Conservation (phyloP, 2,329 filamentous ascomycete genomes). For the Clonostachys solani region DNA sequence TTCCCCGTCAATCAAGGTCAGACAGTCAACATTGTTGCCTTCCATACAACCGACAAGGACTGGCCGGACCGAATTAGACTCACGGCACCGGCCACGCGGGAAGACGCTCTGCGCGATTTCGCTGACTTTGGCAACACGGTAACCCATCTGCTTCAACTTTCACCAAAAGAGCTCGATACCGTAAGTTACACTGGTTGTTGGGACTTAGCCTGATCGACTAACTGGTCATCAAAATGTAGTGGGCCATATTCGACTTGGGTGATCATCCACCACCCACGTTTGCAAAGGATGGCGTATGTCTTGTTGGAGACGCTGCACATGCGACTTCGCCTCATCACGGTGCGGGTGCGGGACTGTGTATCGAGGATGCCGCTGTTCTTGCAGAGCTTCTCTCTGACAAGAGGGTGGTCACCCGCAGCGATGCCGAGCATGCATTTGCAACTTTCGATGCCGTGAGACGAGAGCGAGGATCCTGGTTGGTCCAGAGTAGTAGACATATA, state of each 20-base stretch:
- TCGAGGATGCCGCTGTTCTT: slow-evolving; percentile 44
- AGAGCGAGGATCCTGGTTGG: slow-evolving; percentile 41
- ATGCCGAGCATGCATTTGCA: slow-evolving; percentile 40
- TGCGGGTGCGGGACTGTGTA: slow-evolving; percentile 52
- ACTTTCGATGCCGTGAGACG: slow-evolving; percentile 45
- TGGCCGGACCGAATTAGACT: slow-evolving; percentile 16
- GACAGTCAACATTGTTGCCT: slow-evolving; percentile 51
- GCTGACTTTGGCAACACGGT: slow-evolving; percentile 22
- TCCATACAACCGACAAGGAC: slow-evolving; percentile 21
- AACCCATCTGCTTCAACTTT: slow-evolving; percentile 18
- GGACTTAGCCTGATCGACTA: background rate
- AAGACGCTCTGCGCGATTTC: slow-evolving; percentile 27
- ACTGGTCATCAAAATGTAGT: slow-evolving; percentile 18
- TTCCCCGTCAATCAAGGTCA: slow-evolving; percentile 53
- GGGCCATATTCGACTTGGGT: slow-evolving; percentile 39
- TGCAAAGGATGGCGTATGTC: slow-evolving; percentile 34
- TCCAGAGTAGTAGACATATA: slow-evolving; percentile 40
- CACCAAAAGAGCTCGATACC: slow-evolving; percentile 17
- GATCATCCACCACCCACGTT: slow-evolving; percentile 36
- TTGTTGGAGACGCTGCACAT: slow-evolving; percentile 61
- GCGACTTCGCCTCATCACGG: slow-evolving; percentile 58
- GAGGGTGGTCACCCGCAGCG: slow-evolving; percentile 16
- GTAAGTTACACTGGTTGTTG: slow-evolving; percentile 8
- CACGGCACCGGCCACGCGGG: slow-evolving; percentile 15
- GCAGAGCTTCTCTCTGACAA: slow-evolving; percentile 40